Percentiles rank a stretch among this genome's conserved stretches.
phyloP scores from a whole-genome alignment of 352 stramenopile species.

The Stramenopiles sp. region DNA sequence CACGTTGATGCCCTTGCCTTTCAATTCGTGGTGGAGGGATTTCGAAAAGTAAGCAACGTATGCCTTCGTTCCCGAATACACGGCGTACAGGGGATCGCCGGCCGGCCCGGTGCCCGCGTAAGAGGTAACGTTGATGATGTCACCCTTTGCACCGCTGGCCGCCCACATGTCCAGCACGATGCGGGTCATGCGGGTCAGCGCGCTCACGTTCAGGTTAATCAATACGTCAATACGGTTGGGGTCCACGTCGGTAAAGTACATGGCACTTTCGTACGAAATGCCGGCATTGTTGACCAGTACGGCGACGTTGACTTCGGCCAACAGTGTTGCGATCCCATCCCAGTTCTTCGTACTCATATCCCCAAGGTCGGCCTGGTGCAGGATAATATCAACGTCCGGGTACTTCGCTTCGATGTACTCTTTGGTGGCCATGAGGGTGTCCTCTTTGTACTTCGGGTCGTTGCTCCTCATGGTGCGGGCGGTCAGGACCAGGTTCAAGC shows the following conservation, averaged over 20 bases:
- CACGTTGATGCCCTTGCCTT: background rate
- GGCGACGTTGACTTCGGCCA: background rate
- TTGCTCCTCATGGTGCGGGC: background rate
- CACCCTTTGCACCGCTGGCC: background rate
- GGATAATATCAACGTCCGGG: background rate
- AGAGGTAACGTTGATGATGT: background rate
- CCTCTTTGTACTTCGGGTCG: background rate
- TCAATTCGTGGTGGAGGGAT: background rate
- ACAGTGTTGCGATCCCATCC: background rate
- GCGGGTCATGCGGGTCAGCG: background rate
- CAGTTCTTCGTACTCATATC: background rate
- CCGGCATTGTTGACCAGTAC: background rate
- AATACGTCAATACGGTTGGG: background rate
- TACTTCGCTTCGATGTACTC: background rate
- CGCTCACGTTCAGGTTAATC: background rate
- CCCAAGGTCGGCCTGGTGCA: background rate
- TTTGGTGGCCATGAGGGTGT: background rate
- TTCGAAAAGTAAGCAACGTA: background rate
- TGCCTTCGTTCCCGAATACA: background rate
- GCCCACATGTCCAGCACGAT: background rate
- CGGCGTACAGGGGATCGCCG: background rate
- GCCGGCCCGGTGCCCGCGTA: background rate
- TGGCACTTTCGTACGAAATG: conserved; percentile 4
- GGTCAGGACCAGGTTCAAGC: background rate
- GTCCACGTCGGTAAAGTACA: background rate